A percentile compares a stretch with the other conserved stretches of the same genome.
Evolutionary conservation across 1,284 basidiomycete species (phyloP).

Genomic region (Neonothopanus nambi): DNA sequence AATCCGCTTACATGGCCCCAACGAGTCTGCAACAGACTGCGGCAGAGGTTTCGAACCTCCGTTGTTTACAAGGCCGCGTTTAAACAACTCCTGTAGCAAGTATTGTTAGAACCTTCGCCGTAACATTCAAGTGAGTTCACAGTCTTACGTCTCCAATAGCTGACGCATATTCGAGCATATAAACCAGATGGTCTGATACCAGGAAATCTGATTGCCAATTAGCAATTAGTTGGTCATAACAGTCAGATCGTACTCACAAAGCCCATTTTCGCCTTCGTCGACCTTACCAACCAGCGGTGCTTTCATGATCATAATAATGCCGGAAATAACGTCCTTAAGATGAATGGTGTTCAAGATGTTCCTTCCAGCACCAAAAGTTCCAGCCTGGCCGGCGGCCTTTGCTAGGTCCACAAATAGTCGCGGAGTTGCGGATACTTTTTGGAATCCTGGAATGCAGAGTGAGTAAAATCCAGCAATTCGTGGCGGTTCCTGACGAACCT

Average conservation of each 20-base stretch:
- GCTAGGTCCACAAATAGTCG: constrained; percentile 2
- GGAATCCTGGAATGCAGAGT: not conserved
- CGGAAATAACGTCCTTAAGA: constrained; percentile 8
- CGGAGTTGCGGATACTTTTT: constrained; percentile 3
- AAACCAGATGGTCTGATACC: constrained; percentile 3
- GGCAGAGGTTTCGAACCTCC: not conserved
- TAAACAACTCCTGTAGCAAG: not conserved
- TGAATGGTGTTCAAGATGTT: constrained; percentile 5
- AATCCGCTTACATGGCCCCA: not conserved
- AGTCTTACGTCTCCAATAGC: constrained; percentile 5
- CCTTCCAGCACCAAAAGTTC: constrained; percentile 7
- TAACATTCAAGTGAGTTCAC: not conserved
- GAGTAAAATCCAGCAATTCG: too few relatives aligned
- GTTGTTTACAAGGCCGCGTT: not conserved
- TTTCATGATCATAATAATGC: constrained; percentile 1
- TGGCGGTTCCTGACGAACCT: not conserved
- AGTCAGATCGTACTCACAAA: not conserved
- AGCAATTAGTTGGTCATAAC: too few relatives aligned
- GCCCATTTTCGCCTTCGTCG: constrained; percentile 5
- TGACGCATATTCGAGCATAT: not conserved
- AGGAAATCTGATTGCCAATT: constrained; percentile 7
- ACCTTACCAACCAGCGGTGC: constrained; percentile 1
- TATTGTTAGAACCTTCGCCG: not conserved
- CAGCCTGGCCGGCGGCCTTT: not conserved
- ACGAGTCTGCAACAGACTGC: not conserved